Base-by-base conservation (phyloP, 1,139 yeast species). In the Yamadazyma diospyri region DNA sequence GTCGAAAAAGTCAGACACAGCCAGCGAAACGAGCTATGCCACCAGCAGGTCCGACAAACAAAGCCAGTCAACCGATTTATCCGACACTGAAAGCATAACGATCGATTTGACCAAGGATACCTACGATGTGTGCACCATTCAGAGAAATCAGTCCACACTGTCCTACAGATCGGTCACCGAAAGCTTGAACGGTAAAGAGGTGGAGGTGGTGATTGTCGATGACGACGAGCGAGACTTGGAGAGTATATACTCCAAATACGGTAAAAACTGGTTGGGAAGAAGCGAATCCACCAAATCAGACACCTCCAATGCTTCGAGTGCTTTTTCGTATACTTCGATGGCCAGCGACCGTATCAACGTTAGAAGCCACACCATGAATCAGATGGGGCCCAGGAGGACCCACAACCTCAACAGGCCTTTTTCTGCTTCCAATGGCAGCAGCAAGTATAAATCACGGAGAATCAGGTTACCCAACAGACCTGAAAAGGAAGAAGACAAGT, bases 171-270 rank as follows among this genome's bases (percentile, higher is more conserved):
- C 74, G 2, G 61, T 65, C 2, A 60, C 67, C 1, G 74, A 69
- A 35, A 59, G 52, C 34, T 59, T 51, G 16, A 61, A 63, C 29
- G 77, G 77, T 3, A 62, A 59, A 33, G 56, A 61, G 11, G 65
- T 67, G 1, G 78, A 72, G 42, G 73, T 69, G 2, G 74, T 72
- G 4, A 54, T 67, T 44, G 69, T 65, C 4, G 69, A 63, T 25
- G 67, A 60, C 4, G 55, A 45, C 24, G 56, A 51, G 12, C 45
- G 47, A n/a, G 58, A 52, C 15, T 57, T 57, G 22, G 54, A 53
- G 40, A 68, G 74, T 44, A 59, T 69, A 33, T 69, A 69, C 40
- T 69, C 74, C n/a, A 64, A 60, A 39, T 69, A 69, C 42, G 58
- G 64, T 33, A 53, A 52, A 29, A 48, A 55, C 23, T 51, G 65